These are phyloP conservation scores for Rhizophagus sp. DNA, from an alignment of 192 early-diverging fungal species.

Conservation along the genomic window DNA sequence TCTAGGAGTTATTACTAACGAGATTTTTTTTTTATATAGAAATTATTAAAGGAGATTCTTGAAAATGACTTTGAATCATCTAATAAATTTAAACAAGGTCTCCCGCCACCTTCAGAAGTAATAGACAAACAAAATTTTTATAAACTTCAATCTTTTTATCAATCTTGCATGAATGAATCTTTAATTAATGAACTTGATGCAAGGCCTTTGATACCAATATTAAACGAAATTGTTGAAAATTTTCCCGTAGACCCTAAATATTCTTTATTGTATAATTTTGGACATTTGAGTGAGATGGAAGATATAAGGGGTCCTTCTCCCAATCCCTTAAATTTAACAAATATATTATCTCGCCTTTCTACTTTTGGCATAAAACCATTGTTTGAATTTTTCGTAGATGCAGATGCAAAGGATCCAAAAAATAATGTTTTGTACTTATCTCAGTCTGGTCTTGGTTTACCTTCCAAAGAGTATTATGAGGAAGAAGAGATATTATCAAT, in stretches of 20 bases:
- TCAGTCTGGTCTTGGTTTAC: conserved; percentile 58
- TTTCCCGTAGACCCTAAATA: conserved; percentile 34
- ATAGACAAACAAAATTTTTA: conserved; percentile 53
- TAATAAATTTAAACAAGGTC: conserved; percentile 17
- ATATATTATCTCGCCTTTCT: conserved; percentile 33
- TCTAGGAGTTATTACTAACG: no score
- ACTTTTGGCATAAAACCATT: conserved; percentile 42
- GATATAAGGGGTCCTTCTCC: background rate
- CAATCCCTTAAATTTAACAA: conserved; percentile 29
- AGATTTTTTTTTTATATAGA: conserved; percentile 27
- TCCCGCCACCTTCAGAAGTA: conserved; percentile 40
- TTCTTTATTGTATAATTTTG: background rate
- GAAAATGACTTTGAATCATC: conserved; percentile 44
- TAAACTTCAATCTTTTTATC: conserved; percentile 58
- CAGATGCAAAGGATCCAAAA: conserved; percentile 62
- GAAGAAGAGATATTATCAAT: conserved; percentile 44
- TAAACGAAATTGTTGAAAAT: conserved; percentile 36
- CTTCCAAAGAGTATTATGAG: conserved; percentile 69
- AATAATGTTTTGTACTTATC: conserved; percentile 47
- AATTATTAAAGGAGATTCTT: conserved; percentile 49
- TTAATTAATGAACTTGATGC: conserved; percentile 41
- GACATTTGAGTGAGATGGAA: background rate
- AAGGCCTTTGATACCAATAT: conserved; percentile 40
- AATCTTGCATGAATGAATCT: conserved; percentile 54
- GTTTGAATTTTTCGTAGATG: conserved; percentile 48